Percentiles rank a stretch among this genome's conserved stretches.
These are phyloP conservation scores for Fonsecaea nubica DNA, from an alignment of 2,329 filamentous ascomycete genomes.

Conservation along the genomic window DNA sequence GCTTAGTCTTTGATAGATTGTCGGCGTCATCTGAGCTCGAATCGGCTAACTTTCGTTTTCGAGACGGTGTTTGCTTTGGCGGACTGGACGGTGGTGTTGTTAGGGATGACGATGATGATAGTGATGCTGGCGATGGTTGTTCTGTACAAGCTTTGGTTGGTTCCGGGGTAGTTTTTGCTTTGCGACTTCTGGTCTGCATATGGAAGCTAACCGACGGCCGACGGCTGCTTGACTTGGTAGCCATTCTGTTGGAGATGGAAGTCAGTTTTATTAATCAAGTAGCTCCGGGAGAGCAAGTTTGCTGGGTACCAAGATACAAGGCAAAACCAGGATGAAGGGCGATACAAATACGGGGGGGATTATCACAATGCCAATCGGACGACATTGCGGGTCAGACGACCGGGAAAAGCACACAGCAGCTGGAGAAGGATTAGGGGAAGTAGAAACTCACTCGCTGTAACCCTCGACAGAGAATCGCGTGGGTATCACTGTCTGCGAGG, in stretches of 20 bases:
- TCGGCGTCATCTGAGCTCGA: constrained; percentile 14
- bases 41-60: constrained; percentile 13
- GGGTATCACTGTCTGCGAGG: background rate
- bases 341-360: background rate
- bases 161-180: constrained; percentile 6
- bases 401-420: background rate
- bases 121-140: constrained; percentile 7
- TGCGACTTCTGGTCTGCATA: constrained; percentile 32
- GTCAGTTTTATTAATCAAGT: background rate
- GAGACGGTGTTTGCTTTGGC: constrained; percentile 5
- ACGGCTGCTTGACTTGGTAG: constrained; percentile 11
- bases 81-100: constrained; percentile 9
- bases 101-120: constrained; percentile 9
- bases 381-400: background rate
- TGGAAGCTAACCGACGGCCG: constrained; percentile 25
- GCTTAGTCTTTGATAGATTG: background rate
- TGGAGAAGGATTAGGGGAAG: background rate
- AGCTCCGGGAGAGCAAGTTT: background rate
- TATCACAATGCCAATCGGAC: background rate
- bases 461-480: background rate
- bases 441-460: constrained; percentile 8
- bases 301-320: background rate
- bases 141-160: constrained; percentile 13
- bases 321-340: background rate
- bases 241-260: constrained; percentile 22